phyloP scores from a whole-genome alignment of 2,329 filamentous ascomycete genomes.

The Trichoderma brevicompactum region DNA sequence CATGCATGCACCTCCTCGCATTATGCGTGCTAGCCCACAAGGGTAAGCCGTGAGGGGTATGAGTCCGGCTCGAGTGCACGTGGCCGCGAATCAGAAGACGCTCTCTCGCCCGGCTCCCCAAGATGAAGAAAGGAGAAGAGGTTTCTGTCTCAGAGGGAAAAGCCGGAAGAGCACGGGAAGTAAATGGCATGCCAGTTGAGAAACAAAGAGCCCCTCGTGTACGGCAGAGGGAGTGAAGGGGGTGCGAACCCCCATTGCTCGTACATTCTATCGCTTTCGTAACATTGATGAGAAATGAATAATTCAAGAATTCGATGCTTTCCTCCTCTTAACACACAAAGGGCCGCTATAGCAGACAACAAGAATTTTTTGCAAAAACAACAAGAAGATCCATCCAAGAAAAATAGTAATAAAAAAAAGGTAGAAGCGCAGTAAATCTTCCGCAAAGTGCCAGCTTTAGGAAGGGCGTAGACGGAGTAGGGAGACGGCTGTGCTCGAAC shows the following conservation, averaged over 20 bases:
- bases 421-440: not conserved
- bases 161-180: constrained; percentile 18
- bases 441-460: constrained; percentile 9
- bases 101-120: not conserved
- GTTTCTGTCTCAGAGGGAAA: constrained; percentile 15
- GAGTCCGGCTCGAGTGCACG: constrained; percentile 23
- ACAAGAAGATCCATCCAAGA: not conserved
- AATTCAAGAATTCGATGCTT: constrained; percentile 22
- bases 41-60: constrained; percentile 23
- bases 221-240: constrained; percentile 33
- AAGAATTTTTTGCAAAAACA: not conserved
- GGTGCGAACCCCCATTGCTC: constrained; percentile 46
- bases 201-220: constrained; percentile 40
- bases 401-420: not conserved
- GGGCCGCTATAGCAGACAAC: constrained; percentile 16
- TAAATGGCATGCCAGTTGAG: constrained; percentile 37
- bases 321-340: constrained; percentile 37
- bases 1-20: constrained; percentile 24
- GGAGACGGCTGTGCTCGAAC: not conserved
- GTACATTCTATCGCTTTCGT: constrained; percentile 44
- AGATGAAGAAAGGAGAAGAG: constrained; percentile 32
- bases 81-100: constrained; percentile 12
- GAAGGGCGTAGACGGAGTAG: not conserved
- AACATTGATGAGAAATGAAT: constrained; percentile 32
- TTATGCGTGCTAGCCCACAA: constrained; percentile 26